phyloP scores from a whole-genome alignment of 805 yeast species.

The Saccharomyces eubayanus region DNA sequence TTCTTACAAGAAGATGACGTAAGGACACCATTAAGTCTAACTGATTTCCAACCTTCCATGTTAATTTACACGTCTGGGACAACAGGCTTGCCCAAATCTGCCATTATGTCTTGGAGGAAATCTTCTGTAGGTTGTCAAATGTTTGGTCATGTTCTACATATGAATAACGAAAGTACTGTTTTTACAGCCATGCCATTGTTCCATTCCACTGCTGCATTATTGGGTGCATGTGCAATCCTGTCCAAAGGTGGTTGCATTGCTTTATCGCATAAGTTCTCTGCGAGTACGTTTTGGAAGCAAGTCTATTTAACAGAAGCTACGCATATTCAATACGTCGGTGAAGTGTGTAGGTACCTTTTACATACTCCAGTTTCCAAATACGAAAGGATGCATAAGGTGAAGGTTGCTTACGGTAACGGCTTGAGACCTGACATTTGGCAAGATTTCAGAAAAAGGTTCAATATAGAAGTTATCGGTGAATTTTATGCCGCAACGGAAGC shows the following conservation, averaged over 20 bases:
- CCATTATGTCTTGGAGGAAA: constrained; percentile 87
- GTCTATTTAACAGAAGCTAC: constrained; percentile 63
- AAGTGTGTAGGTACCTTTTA: constrained; percentile 78
- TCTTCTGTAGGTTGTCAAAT: constrained; percentile 59
- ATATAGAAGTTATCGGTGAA: constrained; percentile 71
- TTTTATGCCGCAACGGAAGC: constrained; percentile 92
- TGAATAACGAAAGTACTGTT: constrained; percentile 47
- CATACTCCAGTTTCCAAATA: constrained; percentile 58
- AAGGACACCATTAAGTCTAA: constrained; percentile 46
- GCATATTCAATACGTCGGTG: constrained; percentile 89
- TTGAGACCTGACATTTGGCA: constrained; percentile 83
- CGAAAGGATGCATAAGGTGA: constrained; percentile 52
- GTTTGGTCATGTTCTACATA: constrained; percentile 61
- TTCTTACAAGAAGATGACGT: constrained; percentile 48
- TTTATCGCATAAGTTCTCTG: constrained; percentile 72
- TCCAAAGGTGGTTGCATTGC: constrained; percentile 68
- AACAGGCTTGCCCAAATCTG: constrained; percentile 90
- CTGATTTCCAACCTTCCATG: constrained; percentile 55
- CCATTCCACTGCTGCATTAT: constrained; percentile 86
- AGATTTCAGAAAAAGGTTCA: constrained; percentile 68
- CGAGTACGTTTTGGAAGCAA: constrained; percentile 84
- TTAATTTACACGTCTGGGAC: constrained; percentile 90
- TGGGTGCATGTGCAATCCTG: constrained; percentile 69
- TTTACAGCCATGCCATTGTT: constrained; percentile 93
- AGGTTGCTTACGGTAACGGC: constrained; percentile 85